Conservation (phyloP, 1,284 basidiomycete species). For the Tetrapyrgos nigripes region DNA sequence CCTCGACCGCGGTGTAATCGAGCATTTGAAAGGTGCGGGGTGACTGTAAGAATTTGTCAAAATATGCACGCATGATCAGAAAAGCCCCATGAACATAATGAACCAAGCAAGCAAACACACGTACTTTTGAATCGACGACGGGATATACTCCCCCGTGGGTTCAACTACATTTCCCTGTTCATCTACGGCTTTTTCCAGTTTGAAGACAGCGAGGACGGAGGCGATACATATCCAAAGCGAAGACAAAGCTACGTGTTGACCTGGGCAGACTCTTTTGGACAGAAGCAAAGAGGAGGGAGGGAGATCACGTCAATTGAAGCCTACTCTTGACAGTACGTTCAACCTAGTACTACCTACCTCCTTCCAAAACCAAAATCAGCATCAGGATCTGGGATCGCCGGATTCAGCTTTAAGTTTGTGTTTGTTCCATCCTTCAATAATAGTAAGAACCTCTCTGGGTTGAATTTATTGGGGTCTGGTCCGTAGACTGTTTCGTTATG, state of each 20-base stretch:
- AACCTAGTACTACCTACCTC: neutral
- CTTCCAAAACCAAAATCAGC: slow-evolving; percentile 16
- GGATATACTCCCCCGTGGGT: slow-evolving; percentile 6
- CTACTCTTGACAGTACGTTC: neutral
- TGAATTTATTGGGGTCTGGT: slow-evolving; percentile 1
- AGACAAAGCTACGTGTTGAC: slow-evolving; percentile 8
- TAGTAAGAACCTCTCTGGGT: slow-evolving; percentile 6
- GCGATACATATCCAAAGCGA: slow-evolving; percentile 7
- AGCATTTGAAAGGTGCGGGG: slow-evolving; percentile 7
- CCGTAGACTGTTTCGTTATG: slow-evolving; percentile 8
- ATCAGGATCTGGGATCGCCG: slow-evolving; percentile 1
- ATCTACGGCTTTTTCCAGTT: slow-evolving; percentile 6
- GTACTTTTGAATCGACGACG: slow-evolving; percentile 2
- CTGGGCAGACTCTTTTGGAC: slow-evolving; percentile 12
- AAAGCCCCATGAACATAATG: neutral
- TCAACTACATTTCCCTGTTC: slow-evolving; percentile 7
- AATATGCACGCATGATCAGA: too few species aligned
- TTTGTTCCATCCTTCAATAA: neutral
- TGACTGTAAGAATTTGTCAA: too few species aligned
- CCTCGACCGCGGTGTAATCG: slow-evolving; percentile 8
- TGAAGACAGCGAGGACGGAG: slow-evolving; percentile 6
- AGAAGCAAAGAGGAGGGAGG: neutral
- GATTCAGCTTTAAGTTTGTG: neutral
- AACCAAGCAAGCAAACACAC: neutral
- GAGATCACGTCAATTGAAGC: neutral